Percentiles rank a stretch among this genome's conserved stretches.
phyloP scores from a whole-genome alignment of 202 grass and related monocot genomes.

The Dendrocalamus latiflorus region DNA sequence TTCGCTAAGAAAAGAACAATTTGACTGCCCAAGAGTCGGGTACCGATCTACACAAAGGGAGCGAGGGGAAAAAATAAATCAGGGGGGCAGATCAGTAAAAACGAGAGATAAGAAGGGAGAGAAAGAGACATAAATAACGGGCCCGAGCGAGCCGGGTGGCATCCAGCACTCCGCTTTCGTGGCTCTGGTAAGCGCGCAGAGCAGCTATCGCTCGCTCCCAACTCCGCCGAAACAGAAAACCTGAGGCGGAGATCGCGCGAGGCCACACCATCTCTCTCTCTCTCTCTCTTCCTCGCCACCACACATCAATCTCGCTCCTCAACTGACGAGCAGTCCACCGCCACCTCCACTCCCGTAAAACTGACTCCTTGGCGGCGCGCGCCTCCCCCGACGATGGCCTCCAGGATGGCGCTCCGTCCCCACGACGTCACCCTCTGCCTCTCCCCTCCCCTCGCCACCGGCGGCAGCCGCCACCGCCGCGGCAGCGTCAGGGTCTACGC shows the following conservation, averaged over 20 bases:
- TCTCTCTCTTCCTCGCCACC: not conserved
- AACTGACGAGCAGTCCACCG: not conserved
- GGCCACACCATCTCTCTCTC: not conserved
- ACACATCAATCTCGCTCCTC: constrained; percentile 14
- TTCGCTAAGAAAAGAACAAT: not conserved
- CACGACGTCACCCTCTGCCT: constrained; percentile 26
- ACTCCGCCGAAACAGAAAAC: not conserved
- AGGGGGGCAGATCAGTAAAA: constrained; percentile 11
- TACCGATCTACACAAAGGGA: not conserved
- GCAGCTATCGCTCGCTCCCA: not conserved
- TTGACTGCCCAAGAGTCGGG: not conserved
- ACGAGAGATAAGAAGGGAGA: too few species aligned
- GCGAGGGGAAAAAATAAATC: not conserved
- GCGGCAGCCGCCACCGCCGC: not conserved
- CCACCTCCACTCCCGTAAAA: not conserved
- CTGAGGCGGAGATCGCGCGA: constrained; percentile 37
- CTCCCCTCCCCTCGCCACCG: constrained; percentile 24
- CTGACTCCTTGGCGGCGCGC: constrained; percentile 5
- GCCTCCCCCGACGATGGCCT: constrained; percentile 1
- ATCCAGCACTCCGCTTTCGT: not conserved
- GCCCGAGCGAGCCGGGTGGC: not conserved
- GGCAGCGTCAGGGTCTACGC: constrained; percentile 27
- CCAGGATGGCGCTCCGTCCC: constrained; percentile 44
- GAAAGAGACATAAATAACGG: constrained; percentile 8
- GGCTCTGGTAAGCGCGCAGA: not conserved